A percentile compares a stretch with the other conserved stretches of the same genome.
Evolutionary conservation across 2,329 filamentous ascomycete genomes (phyloP).

Genomic region (Curvularia lunata): DNA sequence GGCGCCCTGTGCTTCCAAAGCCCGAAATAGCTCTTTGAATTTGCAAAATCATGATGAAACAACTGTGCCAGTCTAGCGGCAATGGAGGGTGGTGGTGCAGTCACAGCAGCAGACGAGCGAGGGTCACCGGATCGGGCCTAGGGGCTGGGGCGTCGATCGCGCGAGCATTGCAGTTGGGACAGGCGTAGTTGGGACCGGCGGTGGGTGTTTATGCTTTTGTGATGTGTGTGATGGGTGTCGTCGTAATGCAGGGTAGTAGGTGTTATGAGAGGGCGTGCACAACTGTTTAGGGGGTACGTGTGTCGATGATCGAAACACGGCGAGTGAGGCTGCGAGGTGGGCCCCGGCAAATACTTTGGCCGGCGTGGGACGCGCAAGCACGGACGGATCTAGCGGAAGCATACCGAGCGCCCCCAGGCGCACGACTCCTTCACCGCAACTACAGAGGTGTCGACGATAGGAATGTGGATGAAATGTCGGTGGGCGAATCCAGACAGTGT

Average conservation of each 20-base stretch:
- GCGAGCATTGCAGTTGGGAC: background rate
- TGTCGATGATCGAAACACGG: conserved; percentile 30
- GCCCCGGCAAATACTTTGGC: conserved; percentile 36
- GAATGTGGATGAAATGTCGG: conserved; percentile 14
- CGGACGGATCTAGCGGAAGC: conserved; percentile 48
- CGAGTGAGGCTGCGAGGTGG: conserved; percentile 35
- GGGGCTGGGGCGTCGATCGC: background rate
- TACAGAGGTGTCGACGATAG: background rate
- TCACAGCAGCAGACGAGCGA: conserved; percentile 1
- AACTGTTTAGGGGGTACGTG: conserved; percentile 11
- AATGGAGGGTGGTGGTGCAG: conserved; percentile 15
- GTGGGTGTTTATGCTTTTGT: conserved; percentile 9
- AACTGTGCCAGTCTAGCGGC: conserved; percentile 36
- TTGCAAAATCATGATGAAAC: conserved; percentile 42
- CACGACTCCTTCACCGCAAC: conserved; percentile 15
- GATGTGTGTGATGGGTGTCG: conserved; percentile 11
- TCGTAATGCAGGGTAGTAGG: conserved; percentile 6
- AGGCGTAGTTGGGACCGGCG: background rate
- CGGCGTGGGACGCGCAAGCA: conserved; percentile 36
- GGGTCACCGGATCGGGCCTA: background rate
- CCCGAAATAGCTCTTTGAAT: conserved; percentile 42
- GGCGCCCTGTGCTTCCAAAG: conserved; percentile 33
- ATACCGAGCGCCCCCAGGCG: conserved; percentile 12
- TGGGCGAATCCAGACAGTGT: conserved; percentile 7
- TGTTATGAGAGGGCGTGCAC: conserved; percentile 11